A percentile compares a stretch with the other conserved stretches of the same genome.
Evolutionary conservation across 345 rosid genomes (phyloP).

Genomic region (Alliaria petiolata): DNA sequence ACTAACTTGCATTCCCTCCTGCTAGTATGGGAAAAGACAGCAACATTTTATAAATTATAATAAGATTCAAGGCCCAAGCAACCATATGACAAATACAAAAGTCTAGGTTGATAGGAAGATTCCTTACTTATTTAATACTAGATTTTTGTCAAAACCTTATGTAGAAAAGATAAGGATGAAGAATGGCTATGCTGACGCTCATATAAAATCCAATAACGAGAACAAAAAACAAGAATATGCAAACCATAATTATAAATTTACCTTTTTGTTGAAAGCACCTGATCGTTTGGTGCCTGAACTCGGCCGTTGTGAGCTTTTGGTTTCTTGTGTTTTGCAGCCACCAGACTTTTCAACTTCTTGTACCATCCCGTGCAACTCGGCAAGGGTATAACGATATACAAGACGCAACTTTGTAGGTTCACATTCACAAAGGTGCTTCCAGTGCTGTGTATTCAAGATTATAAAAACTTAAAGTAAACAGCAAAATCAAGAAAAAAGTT

Average conservation of each 20-base stretch:
- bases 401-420: conserved; percentile 59
- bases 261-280: conserved; percentile 56
- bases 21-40: conserved; percentile 1
- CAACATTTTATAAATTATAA: not conserved
- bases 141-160: not conserved
- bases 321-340: conserved; percentile 35
- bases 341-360: conserved; percentile 38
- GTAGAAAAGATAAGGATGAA: not conserved
- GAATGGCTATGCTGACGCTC: not conserved
- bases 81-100: not conserved
- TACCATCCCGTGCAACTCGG: conserved; percentile 60
- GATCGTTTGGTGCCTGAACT: conserved; percentile 41
- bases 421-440: conserved; percentile 90
- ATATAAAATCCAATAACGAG: not conserved
- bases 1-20: conserved; percentile 34
- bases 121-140: not conserved
- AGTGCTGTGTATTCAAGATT: conserved; percentile 70
- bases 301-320: conserved; percentile 33
- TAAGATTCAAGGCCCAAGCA: not conserved
- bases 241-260: conserved; percentile 20
- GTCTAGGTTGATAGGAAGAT: not conserved
- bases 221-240: not conserved
- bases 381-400: conserved; percentile 74
- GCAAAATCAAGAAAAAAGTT: conserved; percentile 7
- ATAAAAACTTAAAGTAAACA: not conserved